Conservation (phyloP, 2,329 filamentous ascomycete genomes). For the Fusarium algeriense region DNA sequence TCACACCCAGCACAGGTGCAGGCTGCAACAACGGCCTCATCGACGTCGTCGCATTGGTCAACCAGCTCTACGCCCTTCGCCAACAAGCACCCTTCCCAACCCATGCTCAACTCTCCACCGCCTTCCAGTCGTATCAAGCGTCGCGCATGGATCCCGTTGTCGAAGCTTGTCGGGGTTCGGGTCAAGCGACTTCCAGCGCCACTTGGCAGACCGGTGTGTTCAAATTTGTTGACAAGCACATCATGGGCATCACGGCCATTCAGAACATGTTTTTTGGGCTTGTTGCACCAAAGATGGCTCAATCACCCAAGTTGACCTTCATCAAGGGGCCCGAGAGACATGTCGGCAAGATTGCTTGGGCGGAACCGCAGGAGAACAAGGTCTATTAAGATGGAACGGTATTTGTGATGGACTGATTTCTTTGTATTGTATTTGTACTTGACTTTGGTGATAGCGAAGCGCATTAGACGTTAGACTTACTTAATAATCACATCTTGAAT, state of each 20-base stretch:
- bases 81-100: not conserved
- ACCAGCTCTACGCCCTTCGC: slow-evolving; percentile 39
- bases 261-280: slow-evolving; percentile 23
- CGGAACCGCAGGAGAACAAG: not conserved
- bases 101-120: not conserved
- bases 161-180: slow-evolving; percentile 6
- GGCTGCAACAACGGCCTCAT: slow-evolving; percentile 54
- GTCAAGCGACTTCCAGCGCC: slow-evolving; percentile 20
- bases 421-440: not conserved
- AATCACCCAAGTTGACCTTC: slow-evolving; percentile 15
- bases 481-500: not conserved
- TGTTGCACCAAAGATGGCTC: slow-evolving; percentile 10
- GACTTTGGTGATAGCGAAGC: not conserved
- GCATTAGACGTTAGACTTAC: not conserved
- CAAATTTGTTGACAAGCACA: slow-evolving; percentile 33
- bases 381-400: not conserved
- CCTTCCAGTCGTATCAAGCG: slow-evolving; percentile 31
- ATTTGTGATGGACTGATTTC: not conserved
- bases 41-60: slow-evolving; percentile 49
- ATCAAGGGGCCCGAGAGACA: not conserved
- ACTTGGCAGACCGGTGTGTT: slow-evolving; percentile 30
- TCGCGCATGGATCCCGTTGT: slow-evolving; percentile 23
- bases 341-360: slow-evolving; percentile 1
- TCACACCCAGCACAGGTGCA: slow-evolving; percentile 52
- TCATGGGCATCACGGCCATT: slow-evolving; percentile 13